These are phyloP conservation scores for Chlorophyllum brunneum DNA, from an alignment of 768 basidiomycete genomes.

Conservation along the genomic window DNA sequence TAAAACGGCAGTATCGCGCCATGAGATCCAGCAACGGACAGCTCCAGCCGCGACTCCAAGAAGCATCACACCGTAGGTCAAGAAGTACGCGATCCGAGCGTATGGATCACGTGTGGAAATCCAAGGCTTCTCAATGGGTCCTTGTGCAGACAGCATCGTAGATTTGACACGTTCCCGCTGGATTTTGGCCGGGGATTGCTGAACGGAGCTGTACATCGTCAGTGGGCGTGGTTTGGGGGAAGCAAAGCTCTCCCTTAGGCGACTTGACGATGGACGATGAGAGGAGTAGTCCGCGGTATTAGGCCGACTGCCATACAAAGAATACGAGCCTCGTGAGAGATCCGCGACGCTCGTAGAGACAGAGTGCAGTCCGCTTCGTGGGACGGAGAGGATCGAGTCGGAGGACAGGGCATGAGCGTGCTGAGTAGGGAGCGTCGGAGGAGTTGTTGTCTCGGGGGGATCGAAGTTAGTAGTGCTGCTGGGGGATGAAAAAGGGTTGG, in stretches of 20 bases:
- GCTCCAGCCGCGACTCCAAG: constrained; percentile 54
- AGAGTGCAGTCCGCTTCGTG: constrained; percentile 35
- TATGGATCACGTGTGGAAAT: constrained; percentile 50
- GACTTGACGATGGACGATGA: constrained; percentile 32
- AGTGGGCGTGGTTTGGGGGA: constrained; percentile 55
- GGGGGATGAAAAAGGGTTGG: constrained; percentile 53
- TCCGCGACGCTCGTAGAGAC: constrained; percentile 39
- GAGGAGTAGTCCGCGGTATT: constrained; percentile 26
- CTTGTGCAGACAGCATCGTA: constrained; percentile 38
- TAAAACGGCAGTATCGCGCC: constrained; percentile 44
- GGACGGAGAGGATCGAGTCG: constrained; percentile 18
- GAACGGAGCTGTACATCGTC: constrained; percentile 49
- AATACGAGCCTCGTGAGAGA: constrained; percentile 37
- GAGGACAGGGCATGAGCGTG: constrained; percentile 24
- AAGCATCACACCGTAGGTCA: constrained; percentile 59
- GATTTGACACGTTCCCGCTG: constrained; percentile 45
- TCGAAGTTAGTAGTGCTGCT: constrained; percentile 44
- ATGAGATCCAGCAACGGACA: constrained; percentile 54
- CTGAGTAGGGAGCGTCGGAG: constrained; percentile 15
- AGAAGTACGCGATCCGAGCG: constrained; percentile 49
- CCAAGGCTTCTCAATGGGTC: constrained; percentile 62
- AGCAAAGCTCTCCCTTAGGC: constrained; percentile 53
- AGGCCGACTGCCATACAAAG: constrained; percentile 34
- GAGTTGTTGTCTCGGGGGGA: constrained; percentile 28
- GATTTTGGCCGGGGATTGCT: constrained; percentile 34